Base-by-base conservation (phyloP, 805 yeast genomes). In the Ascoidea asiatica region DNA sequence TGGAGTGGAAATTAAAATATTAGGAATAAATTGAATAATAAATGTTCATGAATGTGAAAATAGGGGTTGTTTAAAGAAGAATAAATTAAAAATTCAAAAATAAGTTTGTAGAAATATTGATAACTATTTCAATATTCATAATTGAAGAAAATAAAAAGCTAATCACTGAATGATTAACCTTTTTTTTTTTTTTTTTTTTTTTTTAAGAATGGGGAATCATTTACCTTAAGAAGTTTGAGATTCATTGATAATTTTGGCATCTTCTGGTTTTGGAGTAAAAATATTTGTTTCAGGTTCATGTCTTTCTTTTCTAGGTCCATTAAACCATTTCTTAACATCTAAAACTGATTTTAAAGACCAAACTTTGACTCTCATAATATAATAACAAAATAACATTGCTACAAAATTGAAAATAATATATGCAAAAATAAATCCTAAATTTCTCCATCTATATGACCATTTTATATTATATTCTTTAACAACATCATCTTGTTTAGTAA, bases 391-490 rank as follows among this genome's bases (percentile, higher is more conserved):
- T 19, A 59, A 50, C 75, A 72, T 71, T 11, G 63, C 65, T 42
- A 47, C 41, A 23, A 64, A 50, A 53, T 70, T 69, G 58, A 70
- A 63, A 29, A 56, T 43, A 43, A 69, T 64, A 56, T 56, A 70
- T 19, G 59, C 70, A 63, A 66, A 62, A 59, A 73, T 63, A 50
- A 78, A 67, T 52, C 84, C 84, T 50, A 68, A 67, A 55, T 79
- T 73, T 69, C 83, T 75, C 83, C 84, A 77, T 64, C 79, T 74
- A 52, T 73, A 64, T n/a, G 50, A 45, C 60, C 65, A 68, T 21
- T 50, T 50, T 42, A 67, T 61, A 45, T 61, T 57, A 50, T 61
- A 72, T 1, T 44, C 41, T 4, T 67, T 51, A 47, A 65, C 61
- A 41, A 66, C 61, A 36, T 56, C 42, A 41, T 48, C 58, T 33